A percentile compares a stretch with the other conserved stretches of the same genome.
These are phyloP conservation scores for Podila minutissima DNA, from an alignment of 192 early-diverging fungal species.

Conservation along the genomic window DNA sequence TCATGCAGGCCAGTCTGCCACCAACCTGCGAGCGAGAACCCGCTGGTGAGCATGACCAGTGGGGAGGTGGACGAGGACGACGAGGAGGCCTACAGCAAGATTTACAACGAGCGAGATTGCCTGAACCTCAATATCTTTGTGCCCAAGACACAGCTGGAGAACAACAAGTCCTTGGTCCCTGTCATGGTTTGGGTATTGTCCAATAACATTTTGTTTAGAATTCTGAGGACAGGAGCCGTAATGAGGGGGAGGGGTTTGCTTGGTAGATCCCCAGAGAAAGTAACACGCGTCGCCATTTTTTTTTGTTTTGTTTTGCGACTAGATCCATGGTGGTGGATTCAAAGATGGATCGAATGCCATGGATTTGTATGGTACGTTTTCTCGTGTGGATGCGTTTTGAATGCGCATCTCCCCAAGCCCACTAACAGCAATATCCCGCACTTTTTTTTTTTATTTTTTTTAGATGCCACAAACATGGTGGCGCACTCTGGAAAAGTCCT, in stretches of 20 bases:
- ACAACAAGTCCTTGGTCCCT: constrained; percentile 4
- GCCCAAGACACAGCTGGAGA: constrained; percentile 8
- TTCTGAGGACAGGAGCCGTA: no score
- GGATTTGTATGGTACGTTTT: constrained; percentile 13
- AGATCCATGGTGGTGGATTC: constrained; percentile 31
- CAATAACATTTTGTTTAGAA: no score
- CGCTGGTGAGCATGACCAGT: constrained; percentile 14
- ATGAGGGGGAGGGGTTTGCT: no score
- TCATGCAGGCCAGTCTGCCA: constrained; percentile 26
- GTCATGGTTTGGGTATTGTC: constrained; percentile 35
- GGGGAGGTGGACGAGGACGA: constrained; percentile 19
- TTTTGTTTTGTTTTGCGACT: no score
- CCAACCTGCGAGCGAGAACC: constrained; percentile 22
- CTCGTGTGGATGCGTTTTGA: not conserved
- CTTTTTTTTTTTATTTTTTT: no score
- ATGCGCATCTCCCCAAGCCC: no score
- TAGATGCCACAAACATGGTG: constrained; percentile 26
- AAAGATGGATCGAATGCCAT: constrained; percentile 36
- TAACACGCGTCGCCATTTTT: no score
- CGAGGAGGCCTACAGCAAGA: constrained; percentile 10
- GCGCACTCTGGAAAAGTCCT: not conserved
- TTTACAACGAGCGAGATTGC: constrained; percentile 51
- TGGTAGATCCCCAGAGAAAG: no score
- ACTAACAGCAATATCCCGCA: no score
- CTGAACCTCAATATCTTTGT: constrained; percentile 58